These are phyloP conservation scores for Umbelopsis sp. DNA, from an alignment of 192 early-diverging fungal genomes.

Conservation along the genomic window DNA sequence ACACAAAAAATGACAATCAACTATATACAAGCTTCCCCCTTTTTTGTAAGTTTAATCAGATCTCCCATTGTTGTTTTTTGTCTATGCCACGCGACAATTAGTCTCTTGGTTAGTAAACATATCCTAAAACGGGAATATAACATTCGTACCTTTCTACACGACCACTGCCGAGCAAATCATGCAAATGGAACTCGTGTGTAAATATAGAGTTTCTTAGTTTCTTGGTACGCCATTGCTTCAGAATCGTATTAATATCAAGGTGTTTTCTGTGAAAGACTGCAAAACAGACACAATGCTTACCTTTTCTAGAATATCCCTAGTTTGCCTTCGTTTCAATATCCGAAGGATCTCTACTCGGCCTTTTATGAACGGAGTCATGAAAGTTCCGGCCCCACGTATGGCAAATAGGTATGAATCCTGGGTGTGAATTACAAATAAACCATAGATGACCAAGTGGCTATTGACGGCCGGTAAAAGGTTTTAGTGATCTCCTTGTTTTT, in stretches of 20 bases:
- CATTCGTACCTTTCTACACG: slow-evolving; percentile 45
- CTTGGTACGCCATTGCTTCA: slow-evolving; percentile 38
- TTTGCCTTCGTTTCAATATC: slow-evolving; percentile 42
- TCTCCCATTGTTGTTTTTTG: slow-evolving; percentile 45
- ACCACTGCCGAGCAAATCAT: slow-evolving; percentile 53
- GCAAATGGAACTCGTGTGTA: slow-evolving; percentile 45
- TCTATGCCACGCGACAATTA: background rate
- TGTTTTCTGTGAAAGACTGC: too few species aligned
- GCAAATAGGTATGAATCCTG: slow-evolving; percentile 45
- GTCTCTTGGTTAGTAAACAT: background rate
- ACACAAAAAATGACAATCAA: background rate
- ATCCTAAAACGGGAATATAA: background rate
- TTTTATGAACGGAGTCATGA: slow-evolving; percentile 44
- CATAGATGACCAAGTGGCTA: slow-evolving; percentile 27
- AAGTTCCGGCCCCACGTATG: slow-evolving; percentile 41
- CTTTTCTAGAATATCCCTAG: slow-evolving; percentile 46
- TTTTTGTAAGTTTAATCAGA: slow-evolving; percentile 45
- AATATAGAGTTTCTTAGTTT: slow-evolving; percentile 39
- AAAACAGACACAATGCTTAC: slow-evolving; percentile 15
- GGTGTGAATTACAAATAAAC: slow-evolving; percentile 28
- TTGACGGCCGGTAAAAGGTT: too few species aligned
- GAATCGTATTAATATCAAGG: too few species aligned
- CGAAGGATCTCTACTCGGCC: slow-evolving; percentile 47
- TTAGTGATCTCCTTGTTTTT: too few species aligned
- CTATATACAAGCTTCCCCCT: slow-evolving; percentile 41